Percentiles rank a stretch among this genome's conserved stretches.
Evolutionary conservation across 2,329 filamentous ascomycete species (phyloP).

Genomic region (Neonectria magnoliae): DNA sequence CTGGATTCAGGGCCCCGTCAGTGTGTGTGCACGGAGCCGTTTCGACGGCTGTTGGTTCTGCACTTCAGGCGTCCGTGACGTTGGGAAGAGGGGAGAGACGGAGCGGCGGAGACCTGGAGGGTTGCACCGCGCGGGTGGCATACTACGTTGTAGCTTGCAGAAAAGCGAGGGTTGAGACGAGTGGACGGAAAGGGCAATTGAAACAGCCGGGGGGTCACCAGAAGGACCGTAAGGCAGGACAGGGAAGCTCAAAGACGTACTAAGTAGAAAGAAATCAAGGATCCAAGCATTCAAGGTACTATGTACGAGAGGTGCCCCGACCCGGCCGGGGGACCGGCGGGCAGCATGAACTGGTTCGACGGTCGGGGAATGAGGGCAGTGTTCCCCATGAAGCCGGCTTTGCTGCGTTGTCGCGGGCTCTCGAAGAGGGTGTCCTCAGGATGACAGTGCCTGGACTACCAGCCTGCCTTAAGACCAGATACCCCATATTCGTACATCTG

Average conservation of each 20-base stretch:
- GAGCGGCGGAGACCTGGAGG: slow-evolving; percentile 8
- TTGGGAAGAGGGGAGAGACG: slow-evolving; percentile 13
- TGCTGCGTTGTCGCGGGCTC: slow-evolving; percentile 2
- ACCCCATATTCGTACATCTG: not conserved
- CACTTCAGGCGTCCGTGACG: slow-evolving; percentile 16
- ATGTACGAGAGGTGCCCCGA: slow-evolving; percentile 19
- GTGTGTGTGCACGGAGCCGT: slow-evolving; percentile 26
- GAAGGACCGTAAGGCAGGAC: slow-evolving; percentile 19
- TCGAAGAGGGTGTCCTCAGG: not conserved
- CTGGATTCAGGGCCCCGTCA: slow-evolving; percentile 29
- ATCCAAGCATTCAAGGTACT: slow-evolving; percentile 3
- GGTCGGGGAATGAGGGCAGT: slow-evolving; percentile 17
- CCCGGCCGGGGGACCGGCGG: slow-evolving; percentile 22
- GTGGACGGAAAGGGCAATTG: slow-evolving; percentile 28
- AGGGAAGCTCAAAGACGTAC: not conserved
- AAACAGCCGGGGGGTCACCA: slow-evolving; percentile 25
- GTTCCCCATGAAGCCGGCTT: slow-evolving; percentile 36
- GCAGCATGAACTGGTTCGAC: slow-evolving; percentile 35
- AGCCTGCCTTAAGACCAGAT: not conserved
- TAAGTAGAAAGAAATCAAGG: not conserved
- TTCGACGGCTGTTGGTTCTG: slow-evolving; percentile 20
- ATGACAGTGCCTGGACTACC: not conserved
- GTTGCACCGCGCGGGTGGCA: slow-evolving; percentile 11
- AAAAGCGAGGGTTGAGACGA: slow-evolving; percentile 11
- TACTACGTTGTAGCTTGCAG: not conserved